Base-by-base conservation (phyloP, 2,329 filamentous ascomycete species). In the Colletotrichum salicis region DNA sequence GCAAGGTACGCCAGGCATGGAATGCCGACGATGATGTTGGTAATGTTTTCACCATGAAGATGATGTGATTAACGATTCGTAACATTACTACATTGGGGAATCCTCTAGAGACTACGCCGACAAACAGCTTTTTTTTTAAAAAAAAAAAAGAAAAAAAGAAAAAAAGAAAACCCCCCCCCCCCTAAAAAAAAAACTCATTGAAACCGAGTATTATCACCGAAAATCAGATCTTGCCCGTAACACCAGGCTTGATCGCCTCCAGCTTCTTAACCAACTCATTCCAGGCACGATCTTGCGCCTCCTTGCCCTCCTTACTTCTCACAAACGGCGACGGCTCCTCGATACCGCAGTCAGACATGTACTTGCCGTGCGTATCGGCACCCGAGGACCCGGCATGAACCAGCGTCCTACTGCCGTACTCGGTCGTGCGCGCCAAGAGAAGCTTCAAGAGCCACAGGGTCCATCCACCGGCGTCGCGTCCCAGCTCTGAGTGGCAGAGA, bases 401-500 rank as follows among this genome's bases (percentile, higher is more conserved):
- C 45, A 85, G 75, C 8, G 83, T 86, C 13, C 87, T 80, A 68
- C 81, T 83, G 1, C 87, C 87, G 3, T 82, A 80, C 77, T 89
- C 87, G 0, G 84, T 82, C 0, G 81, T 80, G 24, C 86, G 80
- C 2, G 82, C 86, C 45, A 85, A 63, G 24, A 83, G 7, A 12
- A 79, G 63, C 29, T 80, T 78, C 45, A 85, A 41, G 11, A 81
- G 66, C 58, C 51, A 71, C 11, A 77, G 59, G 1, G 13, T 13
- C 69, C 70, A 74, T 1, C 63, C 64, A 19, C 45, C 65, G 0
- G 62, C 31, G 0, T 87, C 82, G 1, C 87, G 80, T 6, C 74
- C 75, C 1, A 90, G 79, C 29, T 83, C 79, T 0, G 85, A 85
- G 52, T 87, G 81, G 76, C 88, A 90, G 35, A 86, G 79, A 1